Evolutionary conservation across 1,284 basidiomycete species (phyloP), one percentile per base, ranked within the genome.

Genomic region (Volvariella volvacea): DNA sequence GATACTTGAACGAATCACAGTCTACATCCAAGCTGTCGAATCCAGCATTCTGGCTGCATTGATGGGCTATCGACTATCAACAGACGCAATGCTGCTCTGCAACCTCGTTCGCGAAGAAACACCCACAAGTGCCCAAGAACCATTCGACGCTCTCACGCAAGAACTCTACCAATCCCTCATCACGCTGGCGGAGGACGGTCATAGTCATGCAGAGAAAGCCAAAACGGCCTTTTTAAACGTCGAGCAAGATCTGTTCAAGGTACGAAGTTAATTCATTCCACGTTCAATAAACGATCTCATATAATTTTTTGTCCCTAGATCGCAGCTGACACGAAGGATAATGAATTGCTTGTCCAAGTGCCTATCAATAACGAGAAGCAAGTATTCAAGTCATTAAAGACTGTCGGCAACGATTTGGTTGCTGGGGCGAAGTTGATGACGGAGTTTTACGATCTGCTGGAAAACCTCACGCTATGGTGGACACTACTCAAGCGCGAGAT

Each of bases 231-330:
- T 67, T 42, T 55, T 51, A 31, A 58, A 62, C 30, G 58, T 62
- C n/a, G 50, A 55, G 32, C 66, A 68, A 50, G 61, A 64, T 33
- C 51, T 65, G 12, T 67, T 63, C 48, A 64, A 63, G 55, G 66
- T 65, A 16, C n/a, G 56, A 16, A 19, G n/a, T n/a, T n/a, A n/a
- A n/a, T n/a, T n/a, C n/a, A 15, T 8, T 17, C n/a, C n/a, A n/a
- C 15, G 1, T 22, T 17, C 8, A n/a, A 19, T n/a, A 3, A 3
- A 7, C 7, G 4, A n/a, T 3, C 17, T 1, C 10, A 21, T 7
- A 16, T 14, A 2, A 22, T 12, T 36, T 0, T 19, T 16, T 10
- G 16, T 15, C 14, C 25, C 17, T 43, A 68, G 66, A 62, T 68
- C 43, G 64, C 65, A 19, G 65, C 66, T 1, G 51, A 52, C 4